These are phyloP conservation scores for Mimosa pudica DNA, from an alignment of 306 rosid species.

Conservation along the genomic window DNA sequence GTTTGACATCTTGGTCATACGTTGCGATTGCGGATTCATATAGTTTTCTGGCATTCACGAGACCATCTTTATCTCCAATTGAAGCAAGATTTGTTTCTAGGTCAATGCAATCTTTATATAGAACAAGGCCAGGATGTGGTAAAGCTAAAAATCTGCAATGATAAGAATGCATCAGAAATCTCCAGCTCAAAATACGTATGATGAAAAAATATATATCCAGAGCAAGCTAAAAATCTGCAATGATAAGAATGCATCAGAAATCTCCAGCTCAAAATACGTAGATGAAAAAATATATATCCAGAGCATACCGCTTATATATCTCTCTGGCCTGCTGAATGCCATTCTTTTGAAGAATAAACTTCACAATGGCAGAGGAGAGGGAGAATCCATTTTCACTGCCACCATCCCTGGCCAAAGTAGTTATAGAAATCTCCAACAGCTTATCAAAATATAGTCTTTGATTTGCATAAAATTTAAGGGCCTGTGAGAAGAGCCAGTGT, in stretches of 20 bases:
- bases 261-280: background rate
- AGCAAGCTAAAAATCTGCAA: slow-evolving; percentile 68
- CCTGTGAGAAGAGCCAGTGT: slow-evolving; percentile 53
- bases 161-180: slow-evolving; percentile 19
- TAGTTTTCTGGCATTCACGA: slow-evolving; percentile 64
- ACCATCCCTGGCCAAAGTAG: slow-evolving; percentile 58
- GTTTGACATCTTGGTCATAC: slow-evolving; percentile 62
- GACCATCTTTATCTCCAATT: slow-evolving; percentile 67
- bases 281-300: slow-evolving; percentile 15
- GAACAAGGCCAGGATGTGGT: slow-evolving; percentile 82
- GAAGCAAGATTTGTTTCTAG: slow-evolving; percentile 78
- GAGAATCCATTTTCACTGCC: slow-evolving; percentile 86
- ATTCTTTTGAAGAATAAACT: slow-evolving; percentile 69
- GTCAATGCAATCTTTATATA: slow-evolving; percentile 69
- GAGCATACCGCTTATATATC: slow-evolving; percentile 67
- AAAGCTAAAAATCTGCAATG: slow-evolving; percentile 73
- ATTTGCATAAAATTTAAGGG: slow-evolving; percentile 65
- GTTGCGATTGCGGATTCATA: slow-evolving; percentile 76
- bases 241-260: slow-evolving; percentile 23
- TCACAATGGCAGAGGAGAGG: slow-evolving; percentile 67
- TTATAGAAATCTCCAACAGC: slow-evolving; percentile 69
- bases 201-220: background rate
- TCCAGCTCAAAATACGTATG: slow-evolving; percentile 2
- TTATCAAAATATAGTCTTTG: slow-evolving; percentile 62
- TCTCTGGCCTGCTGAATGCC: slow-evolving; percentile 78